phyloP scores from a whole-genome alignment of 2,329 filamentous ascomycete species.

The Ampelomyces quisqualis region DNA sequence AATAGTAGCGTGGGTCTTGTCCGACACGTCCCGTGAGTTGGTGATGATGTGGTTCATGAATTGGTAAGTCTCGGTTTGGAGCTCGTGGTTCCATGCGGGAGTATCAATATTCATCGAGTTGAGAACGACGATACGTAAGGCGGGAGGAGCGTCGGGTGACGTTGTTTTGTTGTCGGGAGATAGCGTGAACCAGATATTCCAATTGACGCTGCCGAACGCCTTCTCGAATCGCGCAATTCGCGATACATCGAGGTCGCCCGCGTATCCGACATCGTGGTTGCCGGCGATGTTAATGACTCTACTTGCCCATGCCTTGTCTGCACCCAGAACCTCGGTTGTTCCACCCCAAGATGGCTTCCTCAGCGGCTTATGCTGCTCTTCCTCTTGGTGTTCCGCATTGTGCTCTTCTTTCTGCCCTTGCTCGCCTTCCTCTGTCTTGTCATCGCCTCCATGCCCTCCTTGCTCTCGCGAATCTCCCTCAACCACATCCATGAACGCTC shows the following conservation, averaged over 20 bases:
- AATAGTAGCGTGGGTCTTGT: constrained; percentile 70
- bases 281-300: constrained; percentile 87
- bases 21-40: constrained; percentile 61
- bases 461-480: background rate
- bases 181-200: constrained; percentile 71
- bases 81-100: constrained; percentile 64
- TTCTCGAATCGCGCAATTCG: constrained; percentile 79
- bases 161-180: constrained; percentile 12
- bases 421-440: background rate
- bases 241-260: constrained; percentile 78
- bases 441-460: background rate
- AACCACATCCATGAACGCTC: too few relatives aligned
- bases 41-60: constrained; percentile 72
- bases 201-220: constrained; percentile 84
- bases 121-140: constrained; percentile 78
- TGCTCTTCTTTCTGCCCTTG: background rate
- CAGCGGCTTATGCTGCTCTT: constrained; percentile 15
- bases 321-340: constrained; percentile 44
- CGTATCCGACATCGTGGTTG: constrained; percentile 96
- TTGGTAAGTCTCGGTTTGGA: constrained; percentile 74
- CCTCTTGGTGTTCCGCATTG: constrained; percentile 17
- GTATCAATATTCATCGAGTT: constrained; percentile 95
- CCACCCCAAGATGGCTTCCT: constrained; percentile 24
- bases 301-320: constrained; percentile 64
- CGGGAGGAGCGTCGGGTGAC: constrained; percentile 51